Percentiles rank a stretch among this genome's conserved stretches.
Evolutionary conservation across 2,329 filamentous ascomycete genomes (phyloP).

Genomic region (Paraphaeosphaeria sporulosa): DNA sequence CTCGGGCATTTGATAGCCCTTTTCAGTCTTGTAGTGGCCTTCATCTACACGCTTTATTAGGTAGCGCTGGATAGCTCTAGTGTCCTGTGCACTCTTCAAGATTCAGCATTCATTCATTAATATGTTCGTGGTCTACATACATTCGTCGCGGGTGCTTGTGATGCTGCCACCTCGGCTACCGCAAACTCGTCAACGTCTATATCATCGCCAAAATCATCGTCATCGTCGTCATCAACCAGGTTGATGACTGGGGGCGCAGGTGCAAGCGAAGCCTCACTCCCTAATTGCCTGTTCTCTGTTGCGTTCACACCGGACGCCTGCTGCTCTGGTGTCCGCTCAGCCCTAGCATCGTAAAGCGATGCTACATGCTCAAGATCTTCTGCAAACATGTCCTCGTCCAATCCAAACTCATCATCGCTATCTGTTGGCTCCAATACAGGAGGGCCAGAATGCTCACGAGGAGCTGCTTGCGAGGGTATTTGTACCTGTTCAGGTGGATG

Average conservation of each 20-base stretch:
- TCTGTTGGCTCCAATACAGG: slow-evolving; percentile 16
- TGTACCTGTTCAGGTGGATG: slow-evolving; percentile 21
- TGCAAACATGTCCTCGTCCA: slow-evolving; percentile 59
- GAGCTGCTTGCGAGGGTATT: background rate
- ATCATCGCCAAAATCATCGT: slow-evolving; percentile 76
- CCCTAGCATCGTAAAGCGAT: slow-evolving; percentile 61
- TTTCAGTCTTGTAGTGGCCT: slow-evolving; percentile 70
- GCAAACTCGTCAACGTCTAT: slow-evolving; percentile 75
- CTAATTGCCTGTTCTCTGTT: background rate
- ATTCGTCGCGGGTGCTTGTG: slow-evolving; percentile 64
- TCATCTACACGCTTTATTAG: slow-evolving; percentile 77
- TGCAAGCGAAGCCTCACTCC: slow-evolving; percentile 12
- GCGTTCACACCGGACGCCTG: slow-evolving; percentile 10
- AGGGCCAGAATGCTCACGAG: slow-evolving; percentile 7
- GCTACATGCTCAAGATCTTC: slow-evolving; percentile 67
- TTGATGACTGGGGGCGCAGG: slow-evolving; percentile 30
- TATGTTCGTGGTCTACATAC: slow-evolving; percentile 60
- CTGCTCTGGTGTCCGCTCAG: slow-evolving; percentile 23
- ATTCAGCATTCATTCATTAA: slow-evolving; percentile 63
- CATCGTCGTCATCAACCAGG: slow-evolving; percentile 60
- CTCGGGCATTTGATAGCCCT: slow-evolving; percentile 68
- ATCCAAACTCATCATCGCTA: slow-evolving; percentile 55
- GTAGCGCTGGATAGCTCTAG: slow-evolving; percentile 85
- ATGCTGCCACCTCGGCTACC: slow-evolving; percentile 75
- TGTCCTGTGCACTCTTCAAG: slow-evolving; percentile 70